Base-by-base conservation (phyloP, 2,329 filamentous ascomycete species). In the Venturia asperata region DNA sequence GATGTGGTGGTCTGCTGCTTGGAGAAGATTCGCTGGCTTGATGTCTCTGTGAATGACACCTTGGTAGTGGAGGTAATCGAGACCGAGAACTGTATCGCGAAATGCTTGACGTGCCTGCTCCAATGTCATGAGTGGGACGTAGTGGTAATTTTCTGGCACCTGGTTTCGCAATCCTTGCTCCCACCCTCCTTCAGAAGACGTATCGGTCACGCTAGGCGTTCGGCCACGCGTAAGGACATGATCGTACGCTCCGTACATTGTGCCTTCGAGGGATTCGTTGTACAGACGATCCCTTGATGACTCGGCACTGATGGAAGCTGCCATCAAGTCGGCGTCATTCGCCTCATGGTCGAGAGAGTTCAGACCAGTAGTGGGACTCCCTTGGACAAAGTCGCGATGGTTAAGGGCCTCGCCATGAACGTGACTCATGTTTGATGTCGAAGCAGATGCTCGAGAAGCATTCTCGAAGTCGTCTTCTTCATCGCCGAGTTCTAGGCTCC, bases 61-160 rank as follows among this genome's bases (percentile, higher is more conserved):
- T 68, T 82, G 80, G 67, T 78, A 81, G 70, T 82, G 80, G 10
- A 99, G 82, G 74, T 97, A 99, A 74, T 99, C 92, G 24, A 99
- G 79, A 4, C 94, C 94, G 45, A 97, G 81, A 1, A 99, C 87
- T 0, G 93, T 96, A 74, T 99, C 94, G 68, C 93, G 85, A 76
- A 99, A 97, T 0, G 91, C 89, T 45, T 85, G 86, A 39, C 92
- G 87, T 17, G 92, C 89, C 73, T 93, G 87, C 34, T 88, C 84
- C 43, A 96, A 82, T 0, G 93, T 96, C 77, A 99, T 90, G 77
- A 92, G 92, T 19, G 94, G 94, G 19, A 97, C 93, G 72, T 94
- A 96, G 43, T 89, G 91, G 75, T 91, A 91, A 74, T 97, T 92
- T 70, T 96, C 91, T 43, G 91, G 88, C 67, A 91, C 86, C 1